A percentile compares a stretch with the other conserved stretches of the same genome.
These are phyloP conservation scores for Pelargonium exstipulatum DNA, from an alignment of 441 rosid genomes.

Conservation along the genomic window DNA sequence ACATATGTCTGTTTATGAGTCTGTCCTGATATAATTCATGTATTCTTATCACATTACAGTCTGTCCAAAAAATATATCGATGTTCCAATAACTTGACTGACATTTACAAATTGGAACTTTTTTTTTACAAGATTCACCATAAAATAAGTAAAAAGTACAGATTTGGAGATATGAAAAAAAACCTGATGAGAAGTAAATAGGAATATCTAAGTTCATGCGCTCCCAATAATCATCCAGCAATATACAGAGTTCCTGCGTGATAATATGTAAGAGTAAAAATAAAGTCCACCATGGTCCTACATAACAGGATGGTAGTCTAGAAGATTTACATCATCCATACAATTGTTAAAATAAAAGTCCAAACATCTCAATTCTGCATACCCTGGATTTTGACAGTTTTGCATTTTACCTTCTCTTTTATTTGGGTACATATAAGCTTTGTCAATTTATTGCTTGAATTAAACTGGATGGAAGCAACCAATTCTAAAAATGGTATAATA, in stretches of 20 bases:
- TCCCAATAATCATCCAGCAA: conserved; percentile 97
- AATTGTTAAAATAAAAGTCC: not conserved
- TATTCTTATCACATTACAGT: not conserved
- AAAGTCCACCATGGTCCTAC: not conserved
- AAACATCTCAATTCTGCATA: not conserved
- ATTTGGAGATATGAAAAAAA: conserved; percentile 18
- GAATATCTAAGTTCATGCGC: conserved; percentile 85
- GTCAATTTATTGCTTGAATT: not conserved
- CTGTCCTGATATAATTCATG: not conserved
- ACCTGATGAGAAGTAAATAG: conserved; percentile 98
- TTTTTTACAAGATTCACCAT: not conserved
- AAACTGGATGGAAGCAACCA: not conserved
- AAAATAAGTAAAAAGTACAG: not conserved
- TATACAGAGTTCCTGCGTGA: conserved; percentile 73
- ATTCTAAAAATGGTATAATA: not conserved
- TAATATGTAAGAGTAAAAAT: conserved; percentile 2
- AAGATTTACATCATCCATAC: not conserved
- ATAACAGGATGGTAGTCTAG: not conserved
- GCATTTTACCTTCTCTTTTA: not conserved
- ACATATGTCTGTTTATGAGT: not conserved
- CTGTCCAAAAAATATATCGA: not conserved
- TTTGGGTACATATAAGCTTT: not conserved
- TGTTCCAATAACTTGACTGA: not conserved
- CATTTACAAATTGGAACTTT: not conserved
- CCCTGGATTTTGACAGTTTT: not conserved